Evolutionary conservation across 805 yeast genomes (phyloP).

Genomic region (Candida suzukii): DNA sequence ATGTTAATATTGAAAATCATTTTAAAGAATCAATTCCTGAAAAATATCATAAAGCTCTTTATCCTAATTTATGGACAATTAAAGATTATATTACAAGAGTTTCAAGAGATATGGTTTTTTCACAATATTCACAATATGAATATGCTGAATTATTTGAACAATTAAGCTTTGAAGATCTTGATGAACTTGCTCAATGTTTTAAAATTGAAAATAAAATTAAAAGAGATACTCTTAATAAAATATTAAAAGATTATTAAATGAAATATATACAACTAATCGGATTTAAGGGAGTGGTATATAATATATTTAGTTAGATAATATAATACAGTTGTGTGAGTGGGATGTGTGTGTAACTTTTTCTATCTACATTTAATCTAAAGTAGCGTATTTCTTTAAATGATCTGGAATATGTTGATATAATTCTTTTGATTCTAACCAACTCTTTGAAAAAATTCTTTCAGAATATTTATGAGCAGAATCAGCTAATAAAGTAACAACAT

Average conservation of each 20-base stretch:
- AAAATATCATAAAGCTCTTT: conserved; percentile 30
- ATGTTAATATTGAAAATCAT: conserved; percentile 30
- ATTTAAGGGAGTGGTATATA: too few relatives aligned
- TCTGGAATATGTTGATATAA: conserved; percentile 64
- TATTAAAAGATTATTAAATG: conserved; percentile 4
- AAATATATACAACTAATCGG: too few relatives aligned
- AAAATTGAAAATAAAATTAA: conserved; percentile 38
- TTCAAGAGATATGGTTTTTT: conserved; percentile 35
- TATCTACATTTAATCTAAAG: conserved; percentile 28
- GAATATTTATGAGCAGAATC: conserved; percentile 90
- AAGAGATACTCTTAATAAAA: conserved; percentile 33
- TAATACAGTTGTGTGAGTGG: too few relatives aligned
- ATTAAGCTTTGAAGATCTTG: conserved; percentile 37
- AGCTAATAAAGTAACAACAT: conserved; percentile 82
- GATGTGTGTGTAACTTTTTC: too few relatives aligned
- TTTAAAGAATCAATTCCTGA: conserved; percentile 33
- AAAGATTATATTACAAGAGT: conserved; percentile 29
- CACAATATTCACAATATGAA: conserved; percentile 36
- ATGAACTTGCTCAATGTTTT: conserved; percentile 44
- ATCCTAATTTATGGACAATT: conserved; percentile 22
- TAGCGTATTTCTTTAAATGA: conserved; percentile 62
- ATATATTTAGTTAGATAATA: too few relatives aligned
- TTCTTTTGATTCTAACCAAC: conserved; percentile 69
- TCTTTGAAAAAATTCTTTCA: conserved; percentile 68
- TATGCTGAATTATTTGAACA: conserved; percentile 37